These are phyloP conservation scores for Nannochloris sp. DNA, from an alignment of 139 green algal genomes.

Conservation along the genomic window DNA sequence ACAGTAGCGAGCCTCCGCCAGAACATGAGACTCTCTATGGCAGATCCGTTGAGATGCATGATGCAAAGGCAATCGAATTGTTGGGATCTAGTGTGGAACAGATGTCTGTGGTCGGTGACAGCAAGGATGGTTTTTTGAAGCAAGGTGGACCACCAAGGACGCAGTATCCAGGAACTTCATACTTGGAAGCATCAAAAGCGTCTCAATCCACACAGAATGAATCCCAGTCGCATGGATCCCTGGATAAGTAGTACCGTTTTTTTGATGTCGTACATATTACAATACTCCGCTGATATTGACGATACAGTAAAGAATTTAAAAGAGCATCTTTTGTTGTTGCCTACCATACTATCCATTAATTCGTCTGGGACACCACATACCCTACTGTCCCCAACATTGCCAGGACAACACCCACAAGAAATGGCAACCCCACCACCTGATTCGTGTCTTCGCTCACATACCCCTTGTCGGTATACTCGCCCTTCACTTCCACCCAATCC, in stretches of 20 bases:
- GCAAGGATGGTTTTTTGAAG: conserved; percentile 5
- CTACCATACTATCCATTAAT: background rate
- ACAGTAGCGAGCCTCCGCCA: background rate
- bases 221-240: no score
- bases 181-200: no score
- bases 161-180: no score
- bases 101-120: conserved; percentile 32
- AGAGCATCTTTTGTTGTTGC: background rate
- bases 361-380: conserved; percentile 43
- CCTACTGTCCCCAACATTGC: conserved; percentile 38
- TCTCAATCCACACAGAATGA: no score
- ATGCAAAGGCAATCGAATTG: conserved; percentile 23
- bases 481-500: conserved; percentile 45
- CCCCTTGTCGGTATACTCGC: conserved; percentile 48
- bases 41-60: conserved; percentile 22
- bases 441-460: conserved; percentile 25
- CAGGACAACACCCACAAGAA: conserved; percentile 46
- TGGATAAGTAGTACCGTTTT: background rate
- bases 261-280: background rate
- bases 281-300: background rate
- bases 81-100: conserved; percentile 29
- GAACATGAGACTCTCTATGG: background rate
- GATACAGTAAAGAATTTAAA: background rate
- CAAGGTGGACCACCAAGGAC: no score
- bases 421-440: conserved; percentile 44